Conservation (phyloP, 2,329 filamentous ascomycete species). For the Xylaria sp. region DNA sequence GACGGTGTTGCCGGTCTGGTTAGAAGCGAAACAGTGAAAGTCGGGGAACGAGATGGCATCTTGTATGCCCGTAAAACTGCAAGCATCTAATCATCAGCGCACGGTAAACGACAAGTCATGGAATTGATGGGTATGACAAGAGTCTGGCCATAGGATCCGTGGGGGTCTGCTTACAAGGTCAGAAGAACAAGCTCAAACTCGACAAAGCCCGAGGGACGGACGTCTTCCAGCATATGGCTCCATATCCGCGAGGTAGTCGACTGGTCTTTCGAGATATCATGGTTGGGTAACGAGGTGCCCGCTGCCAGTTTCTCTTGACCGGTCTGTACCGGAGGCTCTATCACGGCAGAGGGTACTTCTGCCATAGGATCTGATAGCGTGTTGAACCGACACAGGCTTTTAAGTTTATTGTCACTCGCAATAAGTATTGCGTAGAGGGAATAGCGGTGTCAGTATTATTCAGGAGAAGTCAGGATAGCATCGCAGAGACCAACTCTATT, state of each 20-base stretch:
- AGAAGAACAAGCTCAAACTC: slow-evolving; percentile 59
- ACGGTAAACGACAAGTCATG: no score
- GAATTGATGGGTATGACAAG: no score
- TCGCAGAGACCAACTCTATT: slow-evolving; percentile 21
- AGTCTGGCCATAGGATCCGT: no score
- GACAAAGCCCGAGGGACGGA: slow-evolving; percentile 54
- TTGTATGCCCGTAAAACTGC: slow-evolving; percentile 61
- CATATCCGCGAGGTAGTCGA: slow-evolving; percentile 41
- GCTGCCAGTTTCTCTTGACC: slow-evolving; percentile 3
- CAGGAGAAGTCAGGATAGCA: neutral
- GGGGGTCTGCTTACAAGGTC: slow-evolving; percentile 53
- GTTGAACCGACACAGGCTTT: neutral
- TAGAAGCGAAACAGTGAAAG: slow-evolving; percentile 71
- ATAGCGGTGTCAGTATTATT: neutral
- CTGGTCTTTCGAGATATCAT: neutral
- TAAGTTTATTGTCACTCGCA: neutral
- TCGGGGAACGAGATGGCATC: slow-evolving; percentile 69
- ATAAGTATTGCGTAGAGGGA: neutral
- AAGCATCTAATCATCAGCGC: slow-evolving; percentile 16
- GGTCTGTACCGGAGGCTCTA: neutral
- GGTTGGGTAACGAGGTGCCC: neutral
- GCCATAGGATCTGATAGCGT: slow-evolving; percentile 10
- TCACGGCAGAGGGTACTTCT: slow-evolving; percentile 1
- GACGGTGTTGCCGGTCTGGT: slow-evolving; percentile 73
- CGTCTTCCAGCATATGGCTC: slow-evolving; percentile 44